Evolutionary conservation across 352 stramenopile genomes (phyloP), one percentile per base, ranked within the genome.

Genomic region (Pythium aristosporum): DNA sequence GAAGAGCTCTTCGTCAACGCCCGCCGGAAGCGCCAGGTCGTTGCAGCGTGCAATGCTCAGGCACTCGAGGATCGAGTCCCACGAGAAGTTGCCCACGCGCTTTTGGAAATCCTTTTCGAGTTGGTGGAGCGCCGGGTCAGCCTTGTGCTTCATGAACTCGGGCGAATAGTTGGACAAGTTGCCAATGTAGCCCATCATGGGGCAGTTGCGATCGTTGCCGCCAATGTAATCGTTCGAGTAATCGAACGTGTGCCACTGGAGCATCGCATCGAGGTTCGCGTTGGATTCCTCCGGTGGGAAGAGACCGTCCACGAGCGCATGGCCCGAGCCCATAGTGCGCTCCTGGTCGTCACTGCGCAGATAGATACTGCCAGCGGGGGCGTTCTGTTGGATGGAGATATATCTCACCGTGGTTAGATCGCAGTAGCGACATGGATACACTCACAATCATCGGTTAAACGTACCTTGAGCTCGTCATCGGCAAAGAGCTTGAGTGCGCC

Each of bases 341-440:
- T 95, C 86, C 68, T 95, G 74, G 62, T 95, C 86, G 50, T 95
- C 86, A 63, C 84, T 93, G 21, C 85, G 83, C n/a, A 94, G 73
- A 61, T 88, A 89, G 66, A 94, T 86, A 18, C 81, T 73, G 15
- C 74, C 67, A 49, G 18, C 42, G 37, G 47, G 56, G 10, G 20
- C 56, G 12, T 49, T 46, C 44, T 52, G 39, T 21, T 41, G 15
- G 25, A n/a, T 9, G 1, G 7, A 30, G 37, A 32, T 7, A 53
- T 53, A 36, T 39, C 1, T 11, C 18, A 47, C 15, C 21, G 18
- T 23, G 3, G 12, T 46, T 9, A 46, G 39, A 46, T 46, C 39
- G 2, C 12, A 25, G 39, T 13, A 12, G 20, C 12, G 15, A 28
- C 46, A 34, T 34, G 30, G 3, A 34, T 15, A 34, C n/a, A 42